phyloP scores from a whole-genome alignment of 2,329 filamentous ascomycete species.

The Trichoderma atroviride region DNA sequence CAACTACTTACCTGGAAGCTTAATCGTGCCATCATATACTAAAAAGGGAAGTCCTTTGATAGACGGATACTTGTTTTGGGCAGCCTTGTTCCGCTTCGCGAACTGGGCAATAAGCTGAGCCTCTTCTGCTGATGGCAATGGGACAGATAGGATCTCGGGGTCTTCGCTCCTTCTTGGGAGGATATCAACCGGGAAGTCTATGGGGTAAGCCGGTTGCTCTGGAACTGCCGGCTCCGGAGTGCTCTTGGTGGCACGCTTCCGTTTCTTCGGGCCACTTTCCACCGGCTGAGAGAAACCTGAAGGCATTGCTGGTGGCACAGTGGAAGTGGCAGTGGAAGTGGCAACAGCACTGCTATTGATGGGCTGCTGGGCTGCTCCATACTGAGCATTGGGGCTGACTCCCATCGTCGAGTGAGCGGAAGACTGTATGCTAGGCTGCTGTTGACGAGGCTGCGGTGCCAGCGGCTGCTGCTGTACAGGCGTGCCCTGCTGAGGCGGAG shows the following conservation, averaged over 20 bases:
- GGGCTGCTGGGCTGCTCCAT: slow-evolving; percentile 32
- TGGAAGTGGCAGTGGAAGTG: neutral
- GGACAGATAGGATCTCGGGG: slow-evolving; percentile 38
- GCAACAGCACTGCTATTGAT: slow-evolving; percentile 28
- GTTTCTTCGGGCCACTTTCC: slow-evolving; percentile 43
- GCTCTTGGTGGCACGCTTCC: slow-evolving; percentile 41
- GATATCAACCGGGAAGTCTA: slow-evolving; percentile 38
- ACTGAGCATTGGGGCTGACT: slow-evolving; percentile 27
- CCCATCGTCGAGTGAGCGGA: slow-evolving; percentile 13
- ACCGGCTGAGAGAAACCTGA: slow-evolving; percentile 28
- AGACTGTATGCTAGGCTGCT: slow-evolving; percentile 3
- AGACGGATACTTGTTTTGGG: slow-evolving; percentile 43
- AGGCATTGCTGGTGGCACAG: neutral
- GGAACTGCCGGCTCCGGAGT: slow-evolving; percentile 33
- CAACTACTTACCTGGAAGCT: slow-evolving; percentile 40
- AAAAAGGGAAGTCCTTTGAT: slow-evolving; percentile 46
- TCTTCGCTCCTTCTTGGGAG: slow-evolving; percentile 41
- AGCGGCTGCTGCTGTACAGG: slow-evolving; percentile 25
- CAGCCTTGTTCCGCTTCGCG: slow-evolving; percentile 42
- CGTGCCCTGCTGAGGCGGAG: slow-evolving; percentile 25
- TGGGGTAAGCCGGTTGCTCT: slow-evolving; percentile 33
- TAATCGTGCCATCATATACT: slow-evolving; percentile 44
- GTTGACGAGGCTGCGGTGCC: slow-evolving; percentile 28
- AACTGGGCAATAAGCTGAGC: slow-evolving; percentile 43
- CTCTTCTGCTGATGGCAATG: slow-evolving; percentile 41